Conservation (phyloP, 1,139 yeast species). For the Lodderomyces orthopsilosis region DNA sequence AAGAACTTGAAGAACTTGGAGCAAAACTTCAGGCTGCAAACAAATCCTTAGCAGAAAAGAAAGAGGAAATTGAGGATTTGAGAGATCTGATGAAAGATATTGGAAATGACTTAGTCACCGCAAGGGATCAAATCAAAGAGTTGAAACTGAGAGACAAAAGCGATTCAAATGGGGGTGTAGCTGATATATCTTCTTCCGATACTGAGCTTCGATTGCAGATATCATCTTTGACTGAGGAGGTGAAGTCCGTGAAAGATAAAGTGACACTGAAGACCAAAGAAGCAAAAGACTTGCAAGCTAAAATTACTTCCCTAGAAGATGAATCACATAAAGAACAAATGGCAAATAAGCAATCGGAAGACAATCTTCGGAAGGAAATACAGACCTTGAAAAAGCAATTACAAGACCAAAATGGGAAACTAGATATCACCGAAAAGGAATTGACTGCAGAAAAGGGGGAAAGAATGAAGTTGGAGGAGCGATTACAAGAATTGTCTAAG, state of each 20-base stretch:
- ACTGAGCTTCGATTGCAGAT: neutral
- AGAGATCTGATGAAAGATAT: constrained; percentile 71
- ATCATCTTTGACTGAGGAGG: constrained; percentile 1
- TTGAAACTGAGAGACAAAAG: constrained; percentile 14
- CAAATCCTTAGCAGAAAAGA: constrained; percentile 25
- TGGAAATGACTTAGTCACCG: constrained; percentile 71
- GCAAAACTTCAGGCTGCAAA: constrained; percentile 15
- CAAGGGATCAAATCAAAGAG: constrained; percentile 40
- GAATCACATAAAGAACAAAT: constrained; percentile 11
- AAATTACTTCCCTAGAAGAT: constrained; percentile 6
- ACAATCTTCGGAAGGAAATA: constrained; percentile 10
- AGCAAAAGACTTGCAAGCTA: constrained; percentile 9
- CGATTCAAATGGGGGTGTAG: constrained; percentile 2
- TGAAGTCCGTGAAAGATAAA: constrained; percentile 10
- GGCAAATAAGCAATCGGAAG: constrained; percentile 10
- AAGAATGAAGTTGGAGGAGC: constrained; percentile 23
- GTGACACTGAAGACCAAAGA: constrained; percentile 7
- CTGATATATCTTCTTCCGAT: neutral
- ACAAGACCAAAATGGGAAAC: constrained; percentile 10
- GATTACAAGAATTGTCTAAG: constrained; percentile 32
- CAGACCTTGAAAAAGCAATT: constrained; percentile 12
- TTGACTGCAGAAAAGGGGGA: constrained; percentile 23
- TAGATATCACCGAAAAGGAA: constrained; percentile 19
- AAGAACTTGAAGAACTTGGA: constrained; percentile 19
- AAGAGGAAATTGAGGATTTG: constrained; percentile 55